Conservation (phyloP, 2,329 filamentous ascomycete genomes). For the Aureobasidium sp. region DNA sequence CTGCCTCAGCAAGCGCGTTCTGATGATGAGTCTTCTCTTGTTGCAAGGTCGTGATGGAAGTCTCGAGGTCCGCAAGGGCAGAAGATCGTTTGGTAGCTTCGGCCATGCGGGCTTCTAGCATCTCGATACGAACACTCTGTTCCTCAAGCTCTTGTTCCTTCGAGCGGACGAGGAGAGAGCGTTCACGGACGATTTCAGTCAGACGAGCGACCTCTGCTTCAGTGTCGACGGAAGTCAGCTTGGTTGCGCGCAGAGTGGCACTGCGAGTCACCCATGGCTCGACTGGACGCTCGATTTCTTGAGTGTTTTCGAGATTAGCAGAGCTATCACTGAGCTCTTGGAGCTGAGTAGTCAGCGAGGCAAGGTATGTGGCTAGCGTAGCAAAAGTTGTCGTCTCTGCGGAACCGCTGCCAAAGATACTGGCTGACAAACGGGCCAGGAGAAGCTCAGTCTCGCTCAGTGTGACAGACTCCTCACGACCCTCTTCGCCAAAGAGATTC, state of each 20-base stretch:
- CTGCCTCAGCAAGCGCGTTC: constrained; percentile 49
- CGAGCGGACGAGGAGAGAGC: constrained; percentile 47
- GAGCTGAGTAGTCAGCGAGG: constrained; percentile 56
- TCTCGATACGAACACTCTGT: constrained; percentile 84
- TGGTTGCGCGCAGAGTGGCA: constrained; percentile 73
- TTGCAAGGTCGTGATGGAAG: constrained; percentile 48
- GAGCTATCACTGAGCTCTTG: constrained; percentile 62
- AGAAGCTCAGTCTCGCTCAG: constrained; percentile 59
- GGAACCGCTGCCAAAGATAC: constrained; percentile 43
- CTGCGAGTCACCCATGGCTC: constrained; percentile 81
- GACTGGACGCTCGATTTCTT: constrained; percentile 59
- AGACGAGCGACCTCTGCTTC: constrained; percentile 78
- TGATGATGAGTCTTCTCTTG: constrained; percentile 22
- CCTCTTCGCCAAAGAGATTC: constrained; percentile 62
- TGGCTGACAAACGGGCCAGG: constrained; percentile 52
- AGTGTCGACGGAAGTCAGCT: constrained; percentile 70
- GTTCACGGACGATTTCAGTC: constrained; percentile 72
- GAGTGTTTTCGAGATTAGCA: constrained; percentile 37
- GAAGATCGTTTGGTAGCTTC: constrained; percentile 73
- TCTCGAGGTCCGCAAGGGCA: constrained; percentile 59
- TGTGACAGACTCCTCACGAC: constrained; percentile 59
- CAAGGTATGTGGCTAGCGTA: constrained; percentile 60
- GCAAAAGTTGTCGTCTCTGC: constrained; percentile 63
- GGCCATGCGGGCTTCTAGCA: constrained; percentile 78
- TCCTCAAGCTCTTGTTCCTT: constrained; percentile 77